Evolutionary conservation across 169 alveolate genomes (phyloP), one percentile per base, ranked within the genome.

Genomic region (Eimeria necatrix): DNA sequence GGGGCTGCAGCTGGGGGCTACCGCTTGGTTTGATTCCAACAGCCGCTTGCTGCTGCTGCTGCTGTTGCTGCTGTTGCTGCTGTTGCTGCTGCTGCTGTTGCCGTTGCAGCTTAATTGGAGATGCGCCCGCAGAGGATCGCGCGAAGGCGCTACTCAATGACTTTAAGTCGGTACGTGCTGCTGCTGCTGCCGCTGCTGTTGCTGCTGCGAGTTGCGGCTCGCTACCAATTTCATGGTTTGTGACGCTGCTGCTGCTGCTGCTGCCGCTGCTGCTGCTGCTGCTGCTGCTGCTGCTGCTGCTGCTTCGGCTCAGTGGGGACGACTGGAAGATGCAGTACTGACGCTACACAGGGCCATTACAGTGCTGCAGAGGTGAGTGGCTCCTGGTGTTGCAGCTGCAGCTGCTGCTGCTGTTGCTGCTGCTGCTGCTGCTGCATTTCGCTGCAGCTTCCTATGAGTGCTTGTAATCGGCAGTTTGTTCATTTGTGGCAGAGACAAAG

Each of bases 261-360:
- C 48, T 73, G 56, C 52, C 24, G 84, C 48, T 32, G 52, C 6
- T 12, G 52, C 48, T 32, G 84, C 52, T 73, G 84, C 84, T 73
- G 48, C 24, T 73, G 6, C 53, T 41, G 49, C 53, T 73, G 84
- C 5, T 73, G 84, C 32, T 22, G 84, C 4, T 73, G 84, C 53
- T 73, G 56, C 53, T 41, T 5, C 49, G 18, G 84, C 84, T 22
- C 84, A 73, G 84, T 73, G 49, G 84, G 84, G 84, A 18, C 16
- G 84, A 10, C 53, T 73, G 22, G 84, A 73, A 9, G 84, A 73
- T 24, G 84, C 84, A 9, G 84, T 73, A 12, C 53, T 73, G 84
- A 73, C 84, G 22, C 84, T 73, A 12, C 84, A 73, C n/a, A 73
- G 84, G n/a, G 84, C 84, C 53, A 73, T 73, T 46, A 73, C 84